Conservation (phyloP, 225 moss, liverwort and hornwort genomes). For the Polytrichum formosum region DNA sequence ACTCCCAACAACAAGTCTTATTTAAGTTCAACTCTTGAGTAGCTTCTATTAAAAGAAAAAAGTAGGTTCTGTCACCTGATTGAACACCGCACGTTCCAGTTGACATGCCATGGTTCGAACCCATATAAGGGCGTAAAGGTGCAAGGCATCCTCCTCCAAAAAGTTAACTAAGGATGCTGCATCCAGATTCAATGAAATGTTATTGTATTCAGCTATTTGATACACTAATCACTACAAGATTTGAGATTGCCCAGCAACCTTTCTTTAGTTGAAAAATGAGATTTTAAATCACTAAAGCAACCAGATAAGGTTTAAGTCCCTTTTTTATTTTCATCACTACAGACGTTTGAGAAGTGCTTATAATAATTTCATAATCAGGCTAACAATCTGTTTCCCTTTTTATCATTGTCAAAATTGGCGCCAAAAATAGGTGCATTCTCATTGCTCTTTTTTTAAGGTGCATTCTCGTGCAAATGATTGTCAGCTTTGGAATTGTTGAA, state of each 20-base stretch:
- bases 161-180: constrained; percentile 75
- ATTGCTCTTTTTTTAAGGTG: not conserved
- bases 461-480: not conserved
- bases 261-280: too few relatives aligned
- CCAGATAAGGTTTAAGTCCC: too few relatives aligned
- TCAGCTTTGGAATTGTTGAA: not conserved
- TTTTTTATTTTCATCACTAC: too few relatives aligned
- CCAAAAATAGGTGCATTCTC: not conserved
- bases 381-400: too few relatives aligned
- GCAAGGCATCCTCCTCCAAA: constrained; percentile 85
- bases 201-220: too few relatives aligned
- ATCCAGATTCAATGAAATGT: constrained; percentile 5
- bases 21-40: not conserved
- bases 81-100: constrained; percentile 66
- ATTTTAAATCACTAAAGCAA: too few relatives aligned
- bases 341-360: too few relatives aligned
- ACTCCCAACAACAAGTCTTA: too few relatives aligned
- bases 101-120: constrained; percentile 83
- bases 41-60: not conserved
- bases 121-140: constrained; percentile 88
- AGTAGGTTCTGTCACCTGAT: constrained; percentile 54
- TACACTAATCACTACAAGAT: too few relatives aligned
- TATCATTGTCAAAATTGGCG: not conserved
- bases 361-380: too few relatives aligned
- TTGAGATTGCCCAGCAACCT: too few relatives aligned